Conservation (phyloP, 345 rosid genomes). For the Psidium friedrichsthalianum region DNA sequence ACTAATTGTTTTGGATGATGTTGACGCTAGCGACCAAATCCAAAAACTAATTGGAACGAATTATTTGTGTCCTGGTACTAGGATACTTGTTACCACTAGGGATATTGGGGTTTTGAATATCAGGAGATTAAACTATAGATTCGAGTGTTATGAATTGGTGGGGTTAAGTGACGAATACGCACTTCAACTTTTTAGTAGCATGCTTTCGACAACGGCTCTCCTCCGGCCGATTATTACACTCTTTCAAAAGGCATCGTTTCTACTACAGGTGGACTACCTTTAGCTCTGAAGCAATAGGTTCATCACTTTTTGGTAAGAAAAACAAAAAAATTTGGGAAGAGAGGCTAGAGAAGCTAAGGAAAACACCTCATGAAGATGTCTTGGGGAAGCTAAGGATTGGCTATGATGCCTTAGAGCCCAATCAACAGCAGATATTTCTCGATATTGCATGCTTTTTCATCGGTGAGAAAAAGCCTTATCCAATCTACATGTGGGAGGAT, state of each 20-base stretch:
- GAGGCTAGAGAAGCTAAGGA: background rate
- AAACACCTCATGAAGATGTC: background rate
- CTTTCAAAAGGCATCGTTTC: background rate
- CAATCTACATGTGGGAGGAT: background rate
- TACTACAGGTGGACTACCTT: background rate
- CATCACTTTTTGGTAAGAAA: background rate
- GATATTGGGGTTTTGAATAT: background rate
- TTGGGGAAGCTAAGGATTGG: background rate
- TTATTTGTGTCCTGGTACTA: background rate
- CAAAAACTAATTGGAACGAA: background rate
- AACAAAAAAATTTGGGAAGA: background rate
- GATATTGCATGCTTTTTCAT: background rate
- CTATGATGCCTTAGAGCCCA: background rate
- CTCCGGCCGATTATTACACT: background rate
- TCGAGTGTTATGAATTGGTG: background rate
- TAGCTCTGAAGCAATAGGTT: background rate
- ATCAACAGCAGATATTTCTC: background rate
- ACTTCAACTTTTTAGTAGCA: background rate
- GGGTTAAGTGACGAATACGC: fast-evolving
- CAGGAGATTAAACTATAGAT: background rate
- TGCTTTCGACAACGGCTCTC: background rate
- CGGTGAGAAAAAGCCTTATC: fast-evolving
- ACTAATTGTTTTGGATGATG: background rate
- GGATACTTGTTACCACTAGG: background rate
- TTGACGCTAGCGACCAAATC: background rate